Base-by-base conservation (phyloP, 2,329 filamentous ascomycete species). In the Didymella exigua region DNA sequence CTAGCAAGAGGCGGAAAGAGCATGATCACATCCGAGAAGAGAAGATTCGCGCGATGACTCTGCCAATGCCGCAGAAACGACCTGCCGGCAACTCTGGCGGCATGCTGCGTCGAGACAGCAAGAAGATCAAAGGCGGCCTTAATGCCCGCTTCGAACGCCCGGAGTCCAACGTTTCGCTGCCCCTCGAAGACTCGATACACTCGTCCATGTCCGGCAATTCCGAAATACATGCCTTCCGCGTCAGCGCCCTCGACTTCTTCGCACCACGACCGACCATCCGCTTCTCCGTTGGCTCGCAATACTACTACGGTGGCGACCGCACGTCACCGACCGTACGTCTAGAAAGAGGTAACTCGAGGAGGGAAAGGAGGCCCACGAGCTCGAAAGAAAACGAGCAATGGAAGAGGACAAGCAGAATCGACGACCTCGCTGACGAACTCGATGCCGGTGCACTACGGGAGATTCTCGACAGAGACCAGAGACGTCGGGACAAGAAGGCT, bases 391-490 rank as follows among this genome's bases (percentile, higher is more conserved):
- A 63, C 7, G 66, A 84, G 87, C 14, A 81, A 23, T 62, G 59
- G 40, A 86, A 82, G 60, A 82, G 71, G 76, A 90, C 76, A 77
- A 89, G 75, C 76, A 80, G 81, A 29, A 83, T 89, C 40, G 84
- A 87, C 54, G 83, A 85, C 38, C 73, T 98, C 38, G 95, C 92
- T 19, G 90, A 98, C 70, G 89, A 90, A 55, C 81, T 99, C 49
- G 91, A 91, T 75, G 89, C 95, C 3, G 86, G 89, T 47, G 93
- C 91, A 64, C 75, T 99, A 33, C 85, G 93, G 54, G 90, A 96
- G 70, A 81, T 98, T 26, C 89, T 99, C 84, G 95, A 99, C 66
- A 82, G 95, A 56, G 95, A 99, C 69, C 83, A 88, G 62, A 85
- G 93, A 66, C 84, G 95, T 53, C 86, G 84, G 61, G 90, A 96